Conservation (phyloP, 306 rosid species). For the Abrus pulchellus region DNA sequence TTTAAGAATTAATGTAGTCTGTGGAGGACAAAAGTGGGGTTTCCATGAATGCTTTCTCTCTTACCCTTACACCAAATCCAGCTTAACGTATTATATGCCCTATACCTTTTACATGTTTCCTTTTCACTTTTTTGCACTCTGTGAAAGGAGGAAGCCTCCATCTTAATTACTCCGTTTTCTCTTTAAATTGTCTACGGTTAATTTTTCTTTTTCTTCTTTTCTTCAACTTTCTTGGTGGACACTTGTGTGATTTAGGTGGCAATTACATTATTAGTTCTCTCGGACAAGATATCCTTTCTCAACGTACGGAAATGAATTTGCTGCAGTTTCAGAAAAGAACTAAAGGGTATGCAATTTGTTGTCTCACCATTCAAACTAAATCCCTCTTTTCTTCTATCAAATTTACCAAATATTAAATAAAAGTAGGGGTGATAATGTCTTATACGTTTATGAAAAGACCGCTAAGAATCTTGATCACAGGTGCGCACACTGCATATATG, state of each 20-base stretch:
- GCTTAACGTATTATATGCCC: slow-evolving; percentile 47
- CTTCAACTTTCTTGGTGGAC: slow-evolving; percentile 33
- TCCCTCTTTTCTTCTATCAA: background rate
- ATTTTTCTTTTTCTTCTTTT: slow-evolving; percentile 33
- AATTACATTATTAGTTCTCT: slow-evolving; percentile 4
- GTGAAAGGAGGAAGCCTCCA: slow-evolving; percentile 63
- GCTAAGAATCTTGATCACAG: background rate
- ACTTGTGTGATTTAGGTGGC: slow-evolving; percentile 45
- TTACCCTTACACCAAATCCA: slow-evolving; percentile 47
- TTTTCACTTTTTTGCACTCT: slow-evolving; percentile 49
- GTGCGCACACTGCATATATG: no score
- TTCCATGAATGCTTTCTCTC: slow-evolving; percentile 47
- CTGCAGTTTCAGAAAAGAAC: background rate
- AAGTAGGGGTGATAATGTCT: background rate
- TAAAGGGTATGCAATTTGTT: background rate
- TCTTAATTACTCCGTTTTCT: slow-evolving; percentile 52
- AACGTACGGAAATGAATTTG: slow-evolving; percentile 3
- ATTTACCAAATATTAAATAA: background rate
- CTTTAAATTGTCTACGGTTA: slow-evolving; percentile 33
- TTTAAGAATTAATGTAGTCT: slow-evolving; percentile 58
- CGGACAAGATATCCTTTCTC: background rate
- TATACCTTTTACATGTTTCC: slow-evolving; percentile 45
- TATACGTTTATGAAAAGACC: background rate
- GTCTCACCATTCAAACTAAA: background rate
- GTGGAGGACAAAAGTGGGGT: slow-evolving; percentile 55